Percentiles rank a stretch among this genome's conserved stretches.
phyloP scores from a whole-genome alignment of 2,329 filamentous ascomycete genomes.

The Rhinocladiella mackenziei region DNA sequence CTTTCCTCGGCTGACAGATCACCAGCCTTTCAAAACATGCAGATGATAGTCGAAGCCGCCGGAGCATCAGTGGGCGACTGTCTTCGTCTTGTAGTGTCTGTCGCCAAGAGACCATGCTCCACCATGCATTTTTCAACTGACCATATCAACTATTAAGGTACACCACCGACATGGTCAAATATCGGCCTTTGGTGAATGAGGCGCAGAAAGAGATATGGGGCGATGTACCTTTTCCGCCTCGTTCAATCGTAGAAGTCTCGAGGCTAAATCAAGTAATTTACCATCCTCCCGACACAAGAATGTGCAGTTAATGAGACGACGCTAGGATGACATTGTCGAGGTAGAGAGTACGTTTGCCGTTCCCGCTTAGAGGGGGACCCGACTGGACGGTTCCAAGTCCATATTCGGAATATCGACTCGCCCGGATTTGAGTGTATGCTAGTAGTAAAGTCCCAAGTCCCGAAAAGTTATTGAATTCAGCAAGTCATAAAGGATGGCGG shows the following conservation, averaged over 20 bases:
- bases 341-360: slow-evolving; percentile 1
- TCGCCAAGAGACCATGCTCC: background rate
- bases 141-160: background rate
- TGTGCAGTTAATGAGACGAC: background rate
- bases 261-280: background rate
- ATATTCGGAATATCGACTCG: background rate
- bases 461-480: no score
- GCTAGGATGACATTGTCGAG: slow-evolving; percentile 1
- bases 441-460: no score
- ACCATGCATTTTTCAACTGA: background rate
- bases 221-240: slow-evolving; percentile 1
- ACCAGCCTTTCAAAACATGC: slow-evolving; percentile 1
- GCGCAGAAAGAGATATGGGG: slow-evolving; percentile 1
- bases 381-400: background rate
- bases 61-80: slow-evolving; percentile 1
- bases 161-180: background rate
- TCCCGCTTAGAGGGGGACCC: background rate
- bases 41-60: slow-evolving; percentile 2
- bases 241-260: slow-evolving; percentile 1
- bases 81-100: slow-evolving; percentile 1
- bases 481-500: no score
- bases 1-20: background rate
- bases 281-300: background rate
- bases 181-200: slow-evolving; percentile 3
- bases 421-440: no score